Evolutionary conservation across 2,329 filamentous ascomycete species (phyloP).

Genomic region (Fusarium tanahbumbuense): DNA sequence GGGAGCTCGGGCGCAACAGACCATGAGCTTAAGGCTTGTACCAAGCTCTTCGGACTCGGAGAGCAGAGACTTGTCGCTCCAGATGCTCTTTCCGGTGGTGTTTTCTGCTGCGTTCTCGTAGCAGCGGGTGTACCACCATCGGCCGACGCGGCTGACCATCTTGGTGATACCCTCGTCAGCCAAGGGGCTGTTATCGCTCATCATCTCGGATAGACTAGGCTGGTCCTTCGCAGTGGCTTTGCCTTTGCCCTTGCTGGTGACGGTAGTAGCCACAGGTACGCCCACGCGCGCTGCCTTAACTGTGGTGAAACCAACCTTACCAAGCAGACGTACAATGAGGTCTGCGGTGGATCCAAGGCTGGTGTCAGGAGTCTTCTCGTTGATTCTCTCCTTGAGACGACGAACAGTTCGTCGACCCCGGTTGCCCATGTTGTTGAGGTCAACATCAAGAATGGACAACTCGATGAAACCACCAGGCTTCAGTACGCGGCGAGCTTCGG

Average conservation of each 20-base stretch:
- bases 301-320: constrained; percentile 75
- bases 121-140: constrained; percentile 97
- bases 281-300: constrained; percentile 83
- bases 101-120: constrained; percentile 78
- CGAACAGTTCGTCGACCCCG: constrained; percentile 75
- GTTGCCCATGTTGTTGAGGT: constrained; percentile 85
- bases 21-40: constrained; percentile 89
- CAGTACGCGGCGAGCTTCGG: constrained; percentile 80
- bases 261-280: constrained; percentile 74
- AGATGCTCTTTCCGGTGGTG: constrained; percentile 70
- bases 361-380: constrained; percentile 67
- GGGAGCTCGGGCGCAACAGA: constrained; percentile 90
- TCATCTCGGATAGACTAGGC: constrained; percentile 75
- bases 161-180: constrained; percentile 89
- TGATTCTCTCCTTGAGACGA: constrained; percentile 77
- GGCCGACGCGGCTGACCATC: constrained; percentile 89
- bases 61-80: constrained; percentile 79
- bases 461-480: constrained; percentile 85
- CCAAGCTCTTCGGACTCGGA: constrained; percentile 87
- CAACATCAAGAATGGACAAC: constrained; percentile 79
- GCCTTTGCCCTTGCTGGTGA: constrained; percentile 45
- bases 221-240: constrained; percentile 54
- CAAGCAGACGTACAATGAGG: constrained; percentile 73
- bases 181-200: constrained; percentile 74
- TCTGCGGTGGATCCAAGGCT: constrained; percentile 71